These are phyloP conservation scores for Bonia amplexicaulis DNA, from an alignment of 176 grass and related monocot species.

Conservation along the genomic window DNA sequence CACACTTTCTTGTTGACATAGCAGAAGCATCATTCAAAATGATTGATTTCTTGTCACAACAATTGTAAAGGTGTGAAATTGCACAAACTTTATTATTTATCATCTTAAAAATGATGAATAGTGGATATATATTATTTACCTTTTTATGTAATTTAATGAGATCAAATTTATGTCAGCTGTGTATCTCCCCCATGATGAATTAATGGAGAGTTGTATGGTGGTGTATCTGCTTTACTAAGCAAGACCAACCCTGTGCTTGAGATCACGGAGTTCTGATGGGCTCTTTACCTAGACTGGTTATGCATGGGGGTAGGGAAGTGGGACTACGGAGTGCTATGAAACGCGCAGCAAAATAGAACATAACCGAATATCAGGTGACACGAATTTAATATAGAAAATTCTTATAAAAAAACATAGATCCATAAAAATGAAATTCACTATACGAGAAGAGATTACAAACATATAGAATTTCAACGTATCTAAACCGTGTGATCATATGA, in stretches of 20 bases:
- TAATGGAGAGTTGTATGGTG: neutral
- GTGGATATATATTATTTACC: too few species aligned
- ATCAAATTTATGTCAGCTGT: neutral
- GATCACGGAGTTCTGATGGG: neutral
- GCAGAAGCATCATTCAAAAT: neutral
- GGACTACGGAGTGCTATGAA: too few species aligned
- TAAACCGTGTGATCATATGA: too few species aligned
- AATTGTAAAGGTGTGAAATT: neutral
- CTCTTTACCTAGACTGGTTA: neutral
- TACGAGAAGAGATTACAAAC: too few species aligned
- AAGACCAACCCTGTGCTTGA: neutral
- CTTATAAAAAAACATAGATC: too few species aligned
- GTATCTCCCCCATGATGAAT: neutral
- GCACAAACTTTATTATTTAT: neutral
- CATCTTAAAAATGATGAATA: neutral
- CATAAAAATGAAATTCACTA: too few species aligned
- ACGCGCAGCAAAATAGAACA: too few species aligned
- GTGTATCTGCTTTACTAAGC: neutral
- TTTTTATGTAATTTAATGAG: neutral
- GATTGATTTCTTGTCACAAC: slow-evolving; percentile 5
- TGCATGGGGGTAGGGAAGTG: neutral
- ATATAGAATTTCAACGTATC: too few species aligned
- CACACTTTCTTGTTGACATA: neutral
- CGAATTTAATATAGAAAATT: too few species aligned
- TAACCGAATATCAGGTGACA: too few species aligned